Base-by-base conservation (phyloP, 2,329 filamentous ascomycete genomes). In the Aureobasidium sp. region DNA sequence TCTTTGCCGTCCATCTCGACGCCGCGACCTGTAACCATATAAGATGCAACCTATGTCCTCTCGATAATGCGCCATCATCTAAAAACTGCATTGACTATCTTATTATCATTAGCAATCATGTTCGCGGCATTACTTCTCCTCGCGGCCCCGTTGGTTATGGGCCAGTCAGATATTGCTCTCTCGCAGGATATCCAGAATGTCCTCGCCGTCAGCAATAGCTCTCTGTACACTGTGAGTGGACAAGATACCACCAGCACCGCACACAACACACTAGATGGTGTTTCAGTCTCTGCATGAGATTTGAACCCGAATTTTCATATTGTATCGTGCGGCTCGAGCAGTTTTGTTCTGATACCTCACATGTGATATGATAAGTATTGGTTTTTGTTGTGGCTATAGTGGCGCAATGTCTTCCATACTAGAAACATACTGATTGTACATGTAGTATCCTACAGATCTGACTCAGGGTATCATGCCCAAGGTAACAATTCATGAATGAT, bases 401-500 rank as follows among this genome's bases (percentile, higher is more conserved):
- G 12, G 13, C 34, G 12, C 10, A 37, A 4, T 13, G 34, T 37
- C 13, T 15, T 37, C 13, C 34, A 37, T 4, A 5, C 29, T 15
- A 5, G 34, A 15, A 37, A 13, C 13, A 37, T 37, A 13, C 34
- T 37, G 5, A 37, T 4, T 37, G 12, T 15, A 15, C 10, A 37
- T 15, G 2, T 37, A 37, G 34, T 87, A 86, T 71, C 84, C 84
- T 0, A 87, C 84, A 0, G 81, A 84, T 67, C 75, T 87, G 24
- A 86, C 84, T 1, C 77, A 83, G 64, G 82, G 79, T 1, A 84
- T 87, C 64, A 68, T 84, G 34, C 84, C 84, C 44, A 84, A 83
- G 73, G 34, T 37, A 37, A 37, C 3, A 15, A 15, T 37, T 15
- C 12, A 13, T 37, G 34, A 13, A 37, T 5, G 3, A 13, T 37